Conservation (phyloP, 1,284 basidiomycete genomes). For the Moniliella sp. region DNA sequence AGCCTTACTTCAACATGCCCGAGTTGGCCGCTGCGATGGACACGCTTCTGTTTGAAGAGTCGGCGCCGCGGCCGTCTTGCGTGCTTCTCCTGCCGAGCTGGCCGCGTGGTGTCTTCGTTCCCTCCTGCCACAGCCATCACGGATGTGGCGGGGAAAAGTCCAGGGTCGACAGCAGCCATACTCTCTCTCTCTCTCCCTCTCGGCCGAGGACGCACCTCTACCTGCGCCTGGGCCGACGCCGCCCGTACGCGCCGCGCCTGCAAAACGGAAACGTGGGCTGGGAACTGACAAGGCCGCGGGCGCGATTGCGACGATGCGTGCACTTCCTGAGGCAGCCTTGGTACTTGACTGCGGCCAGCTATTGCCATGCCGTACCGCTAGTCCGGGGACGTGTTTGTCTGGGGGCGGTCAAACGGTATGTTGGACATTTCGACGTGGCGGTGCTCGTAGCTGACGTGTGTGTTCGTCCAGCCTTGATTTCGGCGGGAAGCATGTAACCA, state of each 20-base stretch:
- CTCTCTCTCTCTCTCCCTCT: neutral
- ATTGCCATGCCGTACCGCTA: conserved; percentile 71
- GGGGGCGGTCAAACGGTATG: conserved; percentile 33
- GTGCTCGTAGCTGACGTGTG: too few species aligned
- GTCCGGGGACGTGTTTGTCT: conserved; percentile 47
- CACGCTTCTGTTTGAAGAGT: conserved; percentile 84
- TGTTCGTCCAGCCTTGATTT: conserved; percentile 80
- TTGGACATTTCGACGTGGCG: too few species aligned
- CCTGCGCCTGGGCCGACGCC: conserved; percentile 1
- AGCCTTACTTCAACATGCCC: conserved; percentile 76
- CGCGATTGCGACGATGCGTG: neutral
- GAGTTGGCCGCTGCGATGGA: conserved; percentile 76
- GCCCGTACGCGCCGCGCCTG: neutral
- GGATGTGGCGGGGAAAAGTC: too few species aligned
- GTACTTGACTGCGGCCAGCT: conserved; percentile 77
- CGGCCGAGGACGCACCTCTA: neutral
- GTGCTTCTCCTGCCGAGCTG: conserved; percentile 25
- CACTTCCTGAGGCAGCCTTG: conserved; percentile 53
- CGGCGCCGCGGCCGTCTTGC: conserved; percentile 61
- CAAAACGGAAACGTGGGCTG: neutral
- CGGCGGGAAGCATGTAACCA: conserved; percentile 78
- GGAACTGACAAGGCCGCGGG: neutral
- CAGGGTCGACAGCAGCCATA: neutral
- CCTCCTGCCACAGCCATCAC: too few species aligned
- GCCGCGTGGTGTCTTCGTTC: neutral